These are phyloP conservation scores for Neoascochyta sp. DNA, from an alignment of 2,329 filamentous ascomycete species.

Conservation along the genomic window DNA sequence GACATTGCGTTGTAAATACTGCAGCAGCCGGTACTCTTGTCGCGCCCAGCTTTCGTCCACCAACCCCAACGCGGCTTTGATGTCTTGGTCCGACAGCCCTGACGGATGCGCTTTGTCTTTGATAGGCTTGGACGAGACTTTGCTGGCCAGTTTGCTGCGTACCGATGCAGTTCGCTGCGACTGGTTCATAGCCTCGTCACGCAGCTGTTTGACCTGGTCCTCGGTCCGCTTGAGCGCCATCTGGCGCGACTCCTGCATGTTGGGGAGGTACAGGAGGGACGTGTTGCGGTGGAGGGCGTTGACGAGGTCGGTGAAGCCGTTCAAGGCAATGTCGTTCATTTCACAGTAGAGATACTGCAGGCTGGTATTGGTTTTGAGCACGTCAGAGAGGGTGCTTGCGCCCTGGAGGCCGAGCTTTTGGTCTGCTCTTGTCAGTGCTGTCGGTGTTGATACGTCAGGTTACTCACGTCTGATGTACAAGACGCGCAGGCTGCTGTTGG, in stretches of 20 bases:
- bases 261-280: constrained; percentile 59
- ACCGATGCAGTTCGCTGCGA: constrained; percentile 33
- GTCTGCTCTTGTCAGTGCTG: too few species aligned
- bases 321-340: constrained; percentile 68
- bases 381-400: constrained; percentile 65
- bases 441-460: too few species aligned
- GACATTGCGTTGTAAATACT: constrained; percentile 48
- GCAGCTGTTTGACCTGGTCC: constrained; percentile 53
- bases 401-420: constrained; percentile 68
- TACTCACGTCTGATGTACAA: constrained; percentile 58
- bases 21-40: constrained; percentile 46
- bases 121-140: constrained; percentile 24
- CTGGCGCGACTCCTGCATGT: constrained; percentile 59
- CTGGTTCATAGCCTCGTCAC: constrained; percentile 36
- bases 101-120: constrained; percentile 25
- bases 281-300: constrained; percentile 65
- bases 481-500: constrained; percentile 59
- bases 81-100: constrained; percentile 47
- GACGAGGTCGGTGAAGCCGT: constrained; percentile 65
- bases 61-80: constrained; percentile 47
- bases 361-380: constrained; percentile 61
- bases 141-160: constrained; percentile 32
- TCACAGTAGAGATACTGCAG: constrained; percentile 66
- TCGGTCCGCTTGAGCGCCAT: constrained; percentile 59
- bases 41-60: constrained; percentile 51